Evolutionary conservation across 2,329 filamentous ascomycete genomes (phyloP).

Genomic region (Karstenula rhodostoma): DNA sequence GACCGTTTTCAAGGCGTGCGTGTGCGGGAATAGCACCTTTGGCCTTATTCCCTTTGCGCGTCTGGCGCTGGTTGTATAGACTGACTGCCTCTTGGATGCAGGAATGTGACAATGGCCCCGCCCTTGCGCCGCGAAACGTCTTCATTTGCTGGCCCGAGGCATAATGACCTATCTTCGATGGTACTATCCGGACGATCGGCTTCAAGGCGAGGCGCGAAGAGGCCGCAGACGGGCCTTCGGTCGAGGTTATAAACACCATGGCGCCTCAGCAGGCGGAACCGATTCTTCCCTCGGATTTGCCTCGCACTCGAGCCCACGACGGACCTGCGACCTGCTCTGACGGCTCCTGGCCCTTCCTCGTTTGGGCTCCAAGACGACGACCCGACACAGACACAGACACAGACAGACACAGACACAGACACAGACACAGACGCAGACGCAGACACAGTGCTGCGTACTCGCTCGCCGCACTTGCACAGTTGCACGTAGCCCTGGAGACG

Average conservation of each 20-base stretch:
- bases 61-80: not conserved
- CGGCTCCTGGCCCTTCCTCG: not conserved
- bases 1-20: not conserved
- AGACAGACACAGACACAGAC: too few relatives aligned
- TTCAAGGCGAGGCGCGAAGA: constrained; percentile 23
- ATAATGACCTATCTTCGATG: not conserved
- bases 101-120: not conserved
- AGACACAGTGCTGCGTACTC: too few relatives aligned
- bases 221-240: constrained; percentile 48
- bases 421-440: too few relatives aligned
- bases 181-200: constrained; percentile 33
- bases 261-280: constrained; percentile 15
- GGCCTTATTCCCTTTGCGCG: not conserved
- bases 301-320: not conserved
- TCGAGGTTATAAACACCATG: constrained; percentile 38
- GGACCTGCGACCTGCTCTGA: not conserved
- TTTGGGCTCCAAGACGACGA: not conserved
- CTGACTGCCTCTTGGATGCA: not conserved
- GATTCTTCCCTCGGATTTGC: not conserved
- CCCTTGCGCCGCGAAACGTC: not conserved
- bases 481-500: not conserved
- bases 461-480: not conserved
- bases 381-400: too few relatives aligned
- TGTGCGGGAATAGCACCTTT: not conserved
- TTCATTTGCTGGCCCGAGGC: constrained; percentile 8